A percentile compares a stretch with the other conserved stretches of the same genome.
Evolutionary conservation across 352 stramenopile species (phyloP).

Genomic region (Lagenidium sp.): DNA sequence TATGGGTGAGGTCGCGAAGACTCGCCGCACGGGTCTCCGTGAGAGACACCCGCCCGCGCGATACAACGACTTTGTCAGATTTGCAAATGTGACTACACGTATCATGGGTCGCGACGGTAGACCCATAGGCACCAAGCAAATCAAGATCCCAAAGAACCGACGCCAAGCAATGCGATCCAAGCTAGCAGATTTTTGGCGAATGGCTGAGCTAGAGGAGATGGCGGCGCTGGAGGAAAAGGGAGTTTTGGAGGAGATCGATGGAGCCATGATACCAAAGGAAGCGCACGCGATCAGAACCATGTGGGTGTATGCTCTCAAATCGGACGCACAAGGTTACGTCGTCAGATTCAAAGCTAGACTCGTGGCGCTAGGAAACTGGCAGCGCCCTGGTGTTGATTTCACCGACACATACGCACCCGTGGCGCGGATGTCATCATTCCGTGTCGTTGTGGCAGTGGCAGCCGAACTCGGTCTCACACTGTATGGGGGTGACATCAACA

Average conservation of each 20-base stretch:
- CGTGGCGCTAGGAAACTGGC: not conserved
- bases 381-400: constrained; percentile 1
- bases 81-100: not conserved
- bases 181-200: not conserved
- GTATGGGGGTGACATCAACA: constrained; percentile 6
- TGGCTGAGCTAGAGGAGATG: not conserved
- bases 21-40: not conserved
- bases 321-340: constrained; percentile 2
- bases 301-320: constrained; percentile 1
- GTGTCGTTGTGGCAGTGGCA: not conserved
- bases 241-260: not conserved
- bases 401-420: constrained; percentile 3
- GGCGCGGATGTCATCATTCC: not conserved
- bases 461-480: constrained; percentile 1
- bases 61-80: not conserved
- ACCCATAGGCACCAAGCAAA: not conserved
- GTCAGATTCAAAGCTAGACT: not conserved
- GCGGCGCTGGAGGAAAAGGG: not conserved
- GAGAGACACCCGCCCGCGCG: not conserved
- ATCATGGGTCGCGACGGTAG: not conserved
- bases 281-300: not conserved
- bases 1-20: not conserved
- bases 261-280: not conserved
- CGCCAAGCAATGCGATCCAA: not conserved
- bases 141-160: not conserved